phyloP scores from a whole-genome alignment of 345 rosid species.

The Clausena lansium region DNA sequence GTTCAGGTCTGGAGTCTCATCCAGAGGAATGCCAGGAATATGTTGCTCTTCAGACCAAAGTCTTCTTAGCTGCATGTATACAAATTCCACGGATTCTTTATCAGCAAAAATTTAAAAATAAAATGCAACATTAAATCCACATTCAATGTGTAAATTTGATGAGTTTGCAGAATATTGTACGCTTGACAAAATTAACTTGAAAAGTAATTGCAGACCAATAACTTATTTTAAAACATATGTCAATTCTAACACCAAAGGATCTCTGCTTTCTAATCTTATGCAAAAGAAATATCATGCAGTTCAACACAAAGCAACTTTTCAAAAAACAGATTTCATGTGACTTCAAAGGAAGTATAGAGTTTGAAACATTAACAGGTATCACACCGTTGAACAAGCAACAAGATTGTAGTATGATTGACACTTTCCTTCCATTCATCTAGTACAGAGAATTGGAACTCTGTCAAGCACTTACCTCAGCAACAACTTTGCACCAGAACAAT shows the following conservation, averaged over 20 bases:
- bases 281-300: background rate
- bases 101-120: conserved; percentile 19
- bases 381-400: background rate
- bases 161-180: background rate
- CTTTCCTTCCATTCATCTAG: background rate
- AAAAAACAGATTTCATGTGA: background rate
- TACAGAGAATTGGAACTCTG: conserved; percentile 14
- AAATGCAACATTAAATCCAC: background rate
- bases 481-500: conserved; percentile 77
- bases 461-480: conserved; percentile 67
- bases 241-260: background rate
- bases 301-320: background rate
- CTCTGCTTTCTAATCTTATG: background rate
- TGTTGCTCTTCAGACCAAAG: conserved; percentile 72
- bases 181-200: background rate
- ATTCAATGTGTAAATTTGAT: background rate
- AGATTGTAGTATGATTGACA: background rate
- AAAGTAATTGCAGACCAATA: background rate
- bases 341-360: background rate
- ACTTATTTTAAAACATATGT: background rate
- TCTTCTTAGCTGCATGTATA: conserved; percentile 66
- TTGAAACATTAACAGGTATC: background rate
- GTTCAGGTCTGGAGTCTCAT: conserved; percentile 74
- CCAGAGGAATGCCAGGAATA: conserved; percentile 77
- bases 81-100: conserved; percentile 9